These are phyloP conservation scores for Oryza meridionalis DNA, from an alignment of 176 grass and related monocot species.

Conservation along the genomic window DNA sequence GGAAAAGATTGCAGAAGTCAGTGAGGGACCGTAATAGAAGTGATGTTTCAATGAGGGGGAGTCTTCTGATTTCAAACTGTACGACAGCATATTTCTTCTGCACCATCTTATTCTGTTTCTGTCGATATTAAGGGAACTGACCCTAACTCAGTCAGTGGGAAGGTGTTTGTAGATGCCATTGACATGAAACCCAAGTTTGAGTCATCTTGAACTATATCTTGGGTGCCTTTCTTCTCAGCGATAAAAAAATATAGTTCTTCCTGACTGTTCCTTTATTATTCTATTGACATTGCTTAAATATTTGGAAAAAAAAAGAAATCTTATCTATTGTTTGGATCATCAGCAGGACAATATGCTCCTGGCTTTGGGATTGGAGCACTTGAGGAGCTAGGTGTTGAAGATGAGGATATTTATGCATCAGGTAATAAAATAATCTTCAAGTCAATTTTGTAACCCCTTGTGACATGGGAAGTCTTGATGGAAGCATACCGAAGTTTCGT, in stretches of 20 bases:
- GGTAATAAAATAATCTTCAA: slow-evolving; percentile 60
- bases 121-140: not conserved
- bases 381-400: slow-evolving; percentile 96
- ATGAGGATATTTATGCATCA: slow-evolving; percentile 99
- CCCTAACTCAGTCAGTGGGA: not conserved
- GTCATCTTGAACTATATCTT: not conserved
- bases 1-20: slow-evolving; percentile 69
- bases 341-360: slow-evolving; percentile 88
- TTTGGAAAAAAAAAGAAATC: not conserved
- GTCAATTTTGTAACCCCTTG: not conserved
- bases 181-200: not conserved
- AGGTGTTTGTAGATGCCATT: not conserved
- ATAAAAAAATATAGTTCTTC: not conserved
- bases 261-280: not conserved
- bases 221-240: not conserved
- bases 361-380: slow-evolving; percentile 98
- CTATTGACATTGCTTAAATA: slow-evolving; percentile 26
- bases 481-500: slow-evolving; percentile 22
- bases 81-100: slow-evolving; percentile 39
- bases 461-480: slow-evolving; percentile 1
- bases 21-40: slow-evolving; percentile 54
- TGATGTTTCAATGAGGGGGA: slow-evolving; percentile 51
- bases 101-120: slow-evolving; percentile 27
- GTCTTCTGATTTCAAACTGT: slow-evolving; percentile 85
- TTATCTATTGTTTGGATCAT: slow-evolving; percentile 48